These are phyloP conservation scores for Thalassiosira hispida DNA, from an alignment of 352 stramenopile species.

Conservation along the genomic window DNA sequence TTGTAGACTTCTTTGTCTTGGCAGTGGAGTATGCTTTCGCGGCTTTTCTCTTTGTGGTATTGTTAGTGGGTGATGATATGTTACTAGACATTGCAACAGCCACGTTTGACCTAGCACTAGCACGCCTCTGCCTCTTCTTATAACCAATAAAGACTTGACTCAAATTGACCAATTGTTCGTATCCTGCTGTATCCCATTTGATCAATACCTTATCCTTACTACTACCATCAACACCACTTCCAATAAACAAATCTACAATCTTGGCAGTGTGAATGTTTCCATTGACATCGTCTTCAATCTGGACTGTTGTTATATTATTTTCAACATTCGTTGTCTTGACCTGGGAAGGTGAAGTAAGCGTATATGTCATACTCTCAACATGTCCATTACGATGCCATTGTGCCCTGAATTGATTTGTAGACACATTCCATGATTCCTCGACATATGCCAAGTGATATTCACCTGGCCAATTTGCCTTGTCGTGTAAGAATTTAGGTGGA, in stretches of 20 bases:
- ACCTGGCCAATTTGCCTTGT: background rate
- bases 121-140: background rate
- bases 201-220: background rate
- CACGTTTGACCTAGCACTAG: too few relatives aligned
- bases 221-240: too few relatives aligned
- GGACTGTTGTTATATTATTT: background rate
- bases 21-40: too few relatives aligned
- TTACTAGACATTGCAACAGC: too few relatives aligned
- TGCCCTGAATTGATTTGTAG: background rate
- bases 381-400: background rate
- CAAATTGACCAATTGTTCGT: background rate
- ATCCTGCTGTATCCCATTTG: constrained; percentile 7
- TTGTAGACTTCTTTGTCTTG: too few relatives aligned
- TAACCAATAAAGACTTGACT: background rate
- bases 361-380: background rate
- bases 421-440: background rate
- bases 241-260: background rate
- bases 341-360: background rate
- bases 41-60: too few relatives aligned
- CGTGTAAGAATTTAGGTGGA: background rate
- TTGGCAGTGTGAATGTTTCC: constrained; percentile 6
- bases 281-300: constrained; percentile 12
- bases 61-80: too few relatives aligned
- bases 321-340: background rate
- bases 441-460: constrained; percentile 3